Conservation (phyloP, 2,329 filamentous ascomycete genomes). For the Cercospora sesami region DNA sequence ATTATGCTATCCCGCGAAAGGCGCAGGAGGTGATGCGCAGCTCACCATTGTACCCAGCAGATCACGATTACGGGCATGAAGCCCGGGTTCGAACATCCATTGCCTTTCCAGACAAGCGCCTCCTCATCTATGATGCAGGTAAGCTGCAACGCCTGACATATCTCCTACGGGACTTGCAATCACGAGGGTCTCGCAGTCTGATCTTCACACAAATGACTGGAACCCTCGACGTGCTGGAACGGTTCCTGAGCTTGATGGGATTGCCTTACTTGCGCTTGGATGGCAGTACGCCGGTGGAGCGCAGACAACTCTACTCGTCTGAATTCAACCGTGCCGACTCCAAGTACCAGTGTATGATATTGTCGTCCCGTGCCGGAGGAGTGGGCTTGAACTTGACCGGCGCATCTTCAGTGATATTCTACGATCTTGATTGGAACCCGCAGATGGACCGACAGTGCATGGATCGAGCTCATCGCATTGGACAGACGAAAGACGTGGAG, state of each 20-base stretch:
- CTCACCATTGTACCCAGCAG: slow-evolving; percentile 40
- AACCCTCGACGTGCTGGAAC: slow-evolving; percentile 93
- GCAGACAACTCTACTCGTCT: slow-evolving; percentile 91
- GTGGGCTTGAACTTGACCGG: slow-evolving; percentile 95
- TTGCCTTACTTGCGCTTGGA: slow-evolving; percentile 96
- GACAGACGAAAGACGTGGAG: slow-evolving; percentile 94
- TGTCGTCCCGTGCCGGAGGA: slow-evolving; percentile 91
- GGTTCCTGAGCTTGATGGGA: slow-evolving; percentile 96
- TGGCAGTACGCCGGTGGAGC: slow-evolving; percentile 93
- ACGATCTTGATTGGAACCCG: slow-evolving; percentile 98
- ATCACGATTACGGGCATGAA: slow-evolving; percentile 86
- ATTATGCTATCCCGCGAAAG: slow-evolving; percentile 29
- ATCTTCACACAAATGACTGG: slow-evolving; percentile 99
- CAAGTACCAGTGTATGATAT: slow-evolving; percentile 89
- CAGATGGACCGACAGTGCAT: slow-evolving; percentile 99
- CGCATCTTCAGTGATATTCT: slow-evolving; percentile 97
- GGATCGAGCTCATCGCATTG: slow-evolving; percentile 94
- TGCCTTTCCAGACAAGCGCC: slow-evolving; percentile 91
- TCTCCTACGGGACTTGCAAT: slow-evolving; percentile 80
- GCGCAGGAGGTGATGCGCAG: slow-evolving; percentile 32
- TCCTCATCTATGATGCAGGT: slow-evolving; percentile 97
- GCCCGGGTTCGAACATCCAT: slow-evolving; percentile 89
- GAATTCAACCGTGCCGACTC: slow-evolving; percentile 88
- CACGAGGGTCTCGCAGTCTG: slow-evolving; percentile 85
- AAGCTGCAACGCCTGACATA: slow-evolving; percentile 90